These are phyloP conservation scores for Botrytis paeoniae DNA, from an alignment of 2,329 filamentous ascomycete species.

Conservation along the genomic window DNA sequence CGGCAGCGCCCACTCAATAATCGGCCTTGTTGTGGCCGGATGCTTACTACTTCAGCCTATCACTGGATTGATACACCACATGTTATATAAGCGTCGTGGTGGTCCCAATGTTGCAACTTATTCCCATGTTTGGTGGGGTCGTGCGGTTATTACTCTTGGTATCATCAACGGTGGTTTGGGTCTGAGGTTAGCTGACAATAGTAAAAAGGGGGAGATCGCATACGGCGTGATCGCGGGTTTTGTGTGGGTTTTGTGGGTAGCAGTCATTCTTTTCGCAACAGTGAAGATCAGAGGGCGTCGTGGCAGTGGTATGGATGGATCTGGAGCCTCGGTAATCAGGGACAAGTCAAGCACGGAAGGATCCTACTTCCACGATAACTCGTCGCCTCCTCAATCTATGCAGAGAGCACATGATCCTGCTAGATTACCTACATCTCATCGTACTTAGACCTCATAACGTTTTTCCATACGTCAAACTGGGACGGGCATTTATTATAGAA, in stretches of 20 bases:
- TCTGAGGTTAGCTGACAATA: conserved; percentile 47
- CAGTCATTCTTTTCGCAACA: conserved; percentile 30
- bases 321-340: background rate
- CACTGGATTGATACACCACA: conserved; percentile 57
- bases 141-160: conserved; percentile 54
- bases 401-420: background rate
- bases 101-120: conserved; percentile 49
- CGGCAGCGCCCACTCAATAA: conserved; percentile 46
- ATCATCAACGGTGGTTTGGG: conserved; percentile 64
- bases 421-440: background rate
- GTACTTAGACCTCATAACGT: background rate
- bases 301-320: background rate
- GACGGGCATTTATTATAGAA: background rate
- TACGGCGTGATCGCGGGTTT: conserved; percentile 57
- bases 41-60: conserved; percentile 55
- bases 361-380: background rate
- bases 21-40: conserved; percentile 54
- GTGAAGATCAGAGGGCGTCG: background rate
- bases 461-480: background rate
- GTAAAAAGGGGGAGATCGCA: conserved; percentile 45
- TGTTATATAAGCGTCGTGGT: conserved; percentile 44
- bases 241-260: conserved; percentile 47
- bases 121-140: conserved; percentile 60
- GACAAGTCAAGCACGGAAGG: conserved; percentile 1
- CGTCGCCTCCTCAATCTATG: background rate